Evolutionary conservation across 345 rosid genomes (phyloP), one percentile per base, ranked within the genome.

Genomic region (Hibiscus tridactylites): DNA sequence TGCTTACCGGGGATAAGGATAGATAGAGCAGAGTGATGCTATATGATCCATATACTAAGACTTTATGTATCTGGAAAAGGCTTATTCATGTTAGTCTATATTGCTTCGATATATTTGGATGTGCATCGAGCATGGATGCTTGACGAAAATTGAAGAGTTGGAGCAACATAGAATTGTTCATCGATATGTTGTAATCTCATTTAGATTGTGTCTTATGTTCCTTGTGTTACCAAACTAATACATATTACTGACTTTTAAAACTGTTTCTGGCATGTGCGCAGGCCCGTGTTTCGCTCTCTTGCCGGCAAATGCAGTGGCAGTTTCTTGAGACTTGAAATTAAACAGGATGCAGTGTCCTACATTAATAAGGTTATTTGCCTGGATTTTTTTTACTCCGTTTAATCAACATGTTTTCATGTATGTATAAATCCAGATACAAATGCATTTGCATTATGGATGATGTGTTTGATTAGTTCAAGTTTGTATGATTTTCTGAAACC

Each of bases 341-440:
- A 72, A 58, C 60, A 56, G 44, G 57, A 16, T 15, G 24, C 57
- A 53, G 3, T 10, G 39, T 65, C 70, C 68, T 42, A 66, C 69
- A 47, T 39, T 11, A 81, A 79, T 77, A 79, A 81, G 37, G 42
- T 37, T 37, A 37, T 37, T 37, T 37, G 42, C 42, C 7, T 37
- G 42, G 42, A 37, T 37, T 37, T 37, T 35, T 31, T 37, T 37
- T 0, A 3, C 6, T 5, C 42, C 6, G 24, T 21, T 35, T 37
- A 6, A 5, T 37, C 42, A 37, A 6, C 42, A 37, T 37, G 8
- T 37, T 37, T 37, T 5, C 42, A 37, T 37, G 42, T 5, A 37
- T 37, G 42, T 37, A 37, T 37, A 37, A 37, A 37, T 37, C 42
- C 42, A 37, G 42, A 37, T 37, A 5, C 42, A 37, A 37, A 0